Base-by-base conservation (phyloP, 306 rosid genomes). In the Rosa multiflora region DNA sequence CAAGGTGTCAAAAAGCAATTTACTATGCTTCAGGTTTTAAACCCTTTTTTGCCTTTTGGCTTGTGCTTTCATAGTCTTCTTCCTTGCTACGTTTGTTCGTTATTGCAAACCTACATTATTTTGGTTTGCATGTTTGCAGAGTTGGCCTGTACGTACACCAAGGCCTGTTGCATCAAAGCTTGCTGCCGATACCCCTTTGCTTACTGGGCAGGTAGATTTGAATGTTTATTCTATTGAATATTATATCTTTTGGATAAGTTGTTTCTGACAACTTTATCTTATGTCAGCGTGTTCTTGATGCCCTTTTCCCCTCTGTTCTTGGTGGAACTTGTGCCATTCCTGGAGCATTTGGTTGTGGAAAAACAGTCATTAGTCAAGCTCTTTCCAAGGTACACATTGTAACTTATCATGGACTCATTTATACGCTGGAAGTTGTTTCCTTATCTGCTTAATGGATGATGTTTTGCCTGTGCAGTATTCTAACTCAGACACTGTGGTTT, bases 311-410 rank as follows among this genome's bases (percentile, higher is more conserved):
- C 70, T 96, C 99, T 10, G 99, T 96, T 82, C 99, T 96, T 82
- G 99, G 99, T 72, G 99, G 99, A 69, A 96, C 99, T 47, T 96
- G 99, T 89, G 99, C 99, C 87, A 96, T 96, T 21, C 99, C 99
- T 74, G 98, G 98, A 67, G 99, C 99, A 76, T 96, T 96, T 83
- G 99, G 99, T 71, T 96, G 99, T 87, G 99, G 99, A 43, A 96
- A 96, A 87, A 96, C 99, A 10, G 99, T 96, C 80, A 93, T 96
- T 83, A 96, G 99, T 89, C 99, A 96, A 81, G 99, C 99, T 76
- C 99, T 96, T 87, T 96, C 99, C 35, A 96, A 96, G 92, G 99
- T 93, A 79, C 81, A 76, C 46, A 55, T 72, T 77, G 26, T 74
- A 8, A 62, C 67, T 80, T 48, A 44, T 62, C 20, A 17, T 61